Percentiles rank a stretch among this genome's conserved stretches.
Evolutionary conservation across 148 eudicot species (phyloP).

Genomic region (Simmondsia chinensis): DNA sequence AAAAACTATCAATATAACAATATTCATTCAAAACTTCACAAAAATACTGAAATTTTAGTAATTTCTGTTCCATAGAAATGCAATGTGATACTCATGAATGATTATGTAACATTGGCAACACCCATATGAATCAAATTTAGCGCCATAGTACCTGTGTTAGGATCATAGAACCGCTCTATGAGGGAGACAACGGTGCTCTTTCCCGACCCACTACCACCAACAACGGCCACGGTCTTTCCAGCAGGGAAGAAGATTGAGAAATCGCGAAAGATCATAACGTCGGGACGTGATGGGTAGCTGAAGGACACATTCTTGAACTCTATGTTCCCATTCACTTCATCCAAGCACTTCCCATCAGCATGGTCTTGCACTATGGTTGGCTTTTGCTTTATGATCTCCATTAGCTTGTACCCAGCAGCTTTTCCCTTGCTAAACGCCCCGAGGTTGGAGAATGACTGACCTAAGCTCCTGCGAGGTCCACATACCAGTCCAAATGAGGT

Average conservation of each 20-base stretch:
- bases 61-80: no score
- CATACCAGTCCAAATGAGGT: no score
- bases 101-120: no score
- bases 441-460: conserved; percentile 95
- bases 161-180: conserved; percentile 96
- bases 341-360: conserved; percentile 56
- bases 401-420: conserved; percentile 91
- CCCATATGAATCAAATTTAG: no score
- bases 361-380: conserved; percentile 74
- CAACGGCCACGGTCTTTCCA: conserved; percentile 95
- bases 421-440: conserved; percentile 99
- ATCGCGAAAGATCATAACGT: conserved; percentile 79
- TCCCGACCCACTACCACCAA: conserved; percentile 99
- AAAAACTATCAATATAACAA: no score
- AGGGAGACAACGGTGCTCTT: conserved; percentile 96
- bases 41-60: no score
- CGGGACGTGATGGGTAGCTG: conserved; percentile 96
- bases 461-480: conserved; percentile 96
- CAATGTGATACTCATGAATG: no score
- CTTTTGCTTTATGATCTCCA: conserved; percentile 93
- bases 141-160: conserved; percentile 91
- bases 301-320: conserved; percentile 87
- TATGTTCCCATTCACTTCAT: conserved; percentile 76
- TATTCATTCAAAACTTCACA: no score
- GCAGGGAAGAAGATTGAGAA: conserved; percentile 97